Evolutionary conservation across 129 eudicot genomes (phyloP).

Genomic region (Erigeron canadensis): DNA sequence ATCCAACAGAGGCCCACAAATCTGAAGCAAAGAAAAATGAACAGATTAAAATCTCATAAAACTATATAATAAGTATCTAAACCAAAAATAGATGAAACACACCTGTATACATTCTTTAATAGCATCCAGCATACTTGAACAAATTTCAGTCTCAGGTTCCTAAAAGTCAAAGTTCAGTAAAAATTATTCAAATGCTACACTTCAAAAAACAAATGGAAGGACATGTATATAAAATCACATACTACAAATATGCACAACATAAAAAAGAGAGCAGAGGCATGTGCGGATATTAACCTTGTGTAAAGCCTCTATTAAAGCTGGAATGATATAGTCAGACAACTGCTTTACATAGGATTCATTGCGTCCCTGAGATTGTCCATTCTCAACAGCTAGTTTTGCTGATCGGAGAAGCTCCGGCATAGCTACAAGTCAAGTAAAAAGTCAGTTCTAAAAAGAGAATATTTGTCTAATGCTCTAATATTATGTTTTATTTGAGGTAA

Average conservation of each 20-base stretch:
- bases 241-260: not conserved
- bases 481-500: not conserved
- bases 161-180: conserved; percentile 37
- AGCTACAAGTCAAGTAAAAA: conserved; percentile 45
- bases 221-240: not conserved
- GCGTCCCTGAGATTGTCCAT: conserved; percentile 94
- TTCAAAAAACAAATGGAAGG: not conserved
- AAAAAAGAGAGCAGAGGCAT: not conserved
- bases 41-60: not conserved
- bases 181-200: conserved; percentile 10
- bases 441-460: conserved; percentile 4
- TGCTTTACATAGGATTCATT: conserved; percentile 84
- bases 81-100: not conserved
- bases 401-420: conserved; percentile 98
- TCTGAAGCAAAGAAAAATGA: conserved; percentile 37
- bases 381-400: conserved; percentile 93
- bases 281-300: conserved; percentile 55
- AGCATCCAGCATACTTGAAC: conserved; percentile 84
- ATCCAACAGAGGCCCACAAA: conserved; percentile 77
- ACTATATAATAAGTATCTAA: not conserved
- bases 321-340: conserved; percentile 80
- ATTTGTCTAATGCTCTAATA: not conserved
- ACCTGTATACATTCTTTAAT: conserved; percentile 91
- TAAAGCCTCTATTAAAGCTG: conserved; percentile 90
- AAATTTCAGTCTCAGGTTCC: conserved; percentile 98